phyloP scores from a whole-genome alignment of 169 alveolate species.

The Toxoplasma gondii region DNA sequence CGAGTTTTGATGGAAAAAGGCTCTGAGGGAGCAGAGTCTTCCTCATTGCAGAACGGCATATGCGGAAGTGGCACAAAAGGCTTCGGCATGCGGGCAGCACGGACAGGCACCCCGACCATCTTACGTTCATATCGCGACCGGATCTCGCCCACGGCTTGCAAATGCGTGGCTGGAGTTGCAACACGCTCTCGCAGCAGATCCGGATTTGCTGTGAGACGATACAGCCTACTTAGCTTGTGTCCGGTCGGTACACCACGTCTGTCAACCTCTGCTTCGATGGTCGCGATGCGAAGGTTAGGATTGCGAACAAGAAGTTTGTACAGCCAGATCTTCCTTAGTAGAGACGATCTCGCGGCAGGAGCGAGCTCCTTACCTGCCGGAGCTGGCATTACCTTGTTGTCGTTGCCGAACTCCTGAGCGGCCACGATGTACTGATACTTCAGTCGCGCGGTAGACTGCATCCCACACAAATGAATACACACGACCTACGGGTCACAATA shows the following conservation, averaged over 20 bases:
- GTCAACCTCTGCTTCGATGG: slow-evolving; percentile 62
- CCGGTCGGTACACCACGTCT: slow-evolving; percentile 63
- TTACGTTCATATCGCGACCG: neutral
- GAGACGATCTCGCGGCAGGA: slow-evolving; percentile 35
- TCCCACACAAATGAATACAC: neutral
- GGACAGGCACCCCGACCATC: neutral
- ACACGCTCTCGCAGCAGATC: slow-evolving; percentile 53
- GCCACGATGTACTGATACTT: slow-evolving; percentile 64
- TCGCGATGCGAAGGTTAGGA: slow-evolving; percentile 63
- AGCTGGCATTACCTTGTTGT: slow-evolving; percentile 51
- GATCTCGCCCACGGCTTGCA: neutral
- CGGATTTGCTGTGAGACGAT: slow-evolving; percentile 56
- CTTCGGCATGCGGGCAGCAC: slow-evolving; percentile 24
- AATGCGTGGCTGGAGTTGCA: slow-evolving; percentile 32
- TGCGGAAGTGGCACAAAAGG: neutral
- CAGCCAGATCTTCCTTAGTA: slow-evolving; percentile 51
- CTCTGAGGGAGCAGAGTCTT: slow-evolving; percentile 21
- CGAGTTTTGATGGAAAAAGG: slow-evolving; percentile 9
- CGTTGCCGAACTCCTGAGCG: slow-evolving; percentile 66
- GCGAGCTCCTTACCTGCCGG: slow-evolving; percentile 46
- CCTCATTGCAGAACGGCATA: slow-evolving; percentile 5
- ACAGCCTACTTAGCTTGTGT: slow-evolving; percentile 63
- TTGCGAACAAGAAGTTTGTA: slow-evolving; percentile 64
- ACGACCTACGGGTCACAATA: no score
- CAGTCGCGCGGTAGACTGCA: slow-evolving; percentile 49